phyloP scores from a whole-genome alignment of 306 rosid species.

The Rosa rugosa region DNA sequence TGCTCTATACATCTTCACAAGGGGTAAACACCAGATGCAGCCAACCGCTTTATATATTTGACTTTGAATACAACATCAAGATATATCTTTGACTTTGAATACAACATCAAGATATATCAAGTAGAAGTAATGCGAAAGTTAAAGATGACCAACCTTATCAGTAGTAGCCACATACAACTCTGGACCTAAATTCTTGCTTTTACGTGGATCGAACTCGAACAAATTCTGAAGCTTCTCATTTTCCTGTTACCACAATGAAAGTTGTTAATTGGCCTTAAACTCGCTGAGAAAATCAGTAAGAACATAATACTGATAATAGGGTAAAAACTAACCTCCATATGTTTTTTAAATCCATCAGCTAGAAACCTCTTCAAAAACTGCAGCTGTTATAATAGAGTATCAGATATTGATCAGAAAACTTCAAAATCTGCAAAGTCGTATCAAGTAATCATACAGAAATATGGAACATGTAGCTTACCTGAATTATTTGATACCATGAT shows the following conservation, averaged over 20 bases:
- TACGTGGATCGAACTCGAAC: conserved; percentile 20
- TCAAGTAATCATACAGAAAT: not conserved
- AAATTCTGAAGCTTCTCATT: conserved; percentile 32
- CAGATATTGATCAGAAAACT: not conserved
- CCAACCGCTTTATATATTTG: not conserved
- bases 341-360: conserved; percentile 14
- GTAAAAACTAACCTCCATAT: conserved; percentile 28
- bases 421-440: not conserved
- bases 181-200: not conserved
- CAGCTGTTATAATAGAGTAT: not conserved
- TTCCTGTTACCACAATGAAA: conserved; percentile 26
- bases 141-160: conserved; percentile 25
- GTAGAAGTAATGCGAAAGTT: not conserved
- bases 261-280: not conserved
- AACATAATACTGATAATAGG: not conserved
- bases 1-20: not conserved
- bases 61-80: not conserved
- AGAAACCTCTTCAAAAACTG: conserved; percentile 26
- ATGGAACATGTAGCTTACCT: conserved; percentile 27
- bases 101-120: not conserved
- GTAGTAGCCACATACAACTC: conserved; percentile 30
- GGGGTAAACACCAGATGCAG: not conserved
- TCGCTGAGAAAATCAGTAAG: not conserved
- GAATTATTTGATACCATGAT: conserved; percentile 37
- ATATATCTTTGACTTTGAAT: not conserved